Conservation (phyloP, 305 asterid species). For the Salvia sclarea region DNA sequence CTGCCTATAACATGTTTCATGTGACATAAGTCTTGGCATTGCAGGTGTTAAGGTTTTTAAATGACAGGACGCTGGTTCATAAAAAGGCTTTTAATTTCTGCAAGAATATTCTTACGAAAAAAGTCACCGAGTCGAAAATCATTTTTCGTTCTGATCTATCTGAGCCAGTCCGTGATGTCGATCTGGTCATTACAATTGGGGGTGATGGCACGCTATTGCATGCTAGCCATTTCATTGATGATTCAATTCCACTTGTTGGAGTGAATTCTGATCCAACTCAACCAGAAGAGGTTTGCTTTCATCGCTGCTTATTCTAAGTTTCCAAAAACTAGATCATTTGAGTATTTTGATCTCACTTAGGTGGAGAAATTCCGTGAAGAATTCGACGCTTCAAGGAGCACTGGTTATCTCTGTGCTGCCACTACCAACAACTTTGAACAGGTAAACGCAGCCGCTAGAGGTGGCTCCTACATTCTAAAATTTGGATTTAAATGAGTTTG, state of each 20-base stretch:
- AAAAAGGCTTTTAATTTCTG: conserved; percentile 53
- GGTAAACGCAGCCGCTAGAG: conserved; percentile 35
- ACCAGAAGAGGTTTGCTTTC: conserved; percentile 55
- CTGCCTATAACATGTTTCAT: background rate
- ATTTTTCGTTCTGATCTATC: conserved; percentile 51
- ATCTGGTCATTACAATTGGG: conserved; percentile 67
- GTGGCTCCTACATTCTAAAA: background rate
- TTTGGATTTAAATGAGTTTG: background rate
- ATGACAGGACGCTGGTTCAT: conserved; percentile 59
- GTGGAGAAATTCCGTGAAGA: conserved; percentile 54
- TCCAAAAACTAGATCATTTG: background rate
- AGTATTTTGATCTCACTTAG: conserved; percentile 39
- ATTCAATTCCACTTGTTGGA: conserved; percentile 66
- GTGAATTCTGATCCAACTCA: conserved; percentile 81
- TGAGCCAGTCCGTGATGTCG: conserved; percentile 55
- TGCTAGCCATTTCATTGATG: conserved; percentile 68
- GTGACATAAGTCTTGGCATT: background rate
- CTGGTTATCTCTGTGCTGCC: conserved; percentile 80
- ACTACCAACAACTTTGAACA: conserved; percentile 65
- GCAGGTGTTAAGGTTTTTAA: conserved; percentile 56
- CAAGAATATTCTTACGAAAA: conserved; percentile 53
- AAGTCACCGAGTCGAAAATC: conserved; percentile 46
- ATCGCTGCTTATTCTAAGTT: background rate
- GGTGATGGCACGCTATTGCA: conserved; percentile 77
- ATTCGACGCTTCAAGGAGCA: conserved; percentile 79